Conservation (phyloP, 371 early-diverging fungal species). For the Polyrhizophydium stewartii region DNA sequence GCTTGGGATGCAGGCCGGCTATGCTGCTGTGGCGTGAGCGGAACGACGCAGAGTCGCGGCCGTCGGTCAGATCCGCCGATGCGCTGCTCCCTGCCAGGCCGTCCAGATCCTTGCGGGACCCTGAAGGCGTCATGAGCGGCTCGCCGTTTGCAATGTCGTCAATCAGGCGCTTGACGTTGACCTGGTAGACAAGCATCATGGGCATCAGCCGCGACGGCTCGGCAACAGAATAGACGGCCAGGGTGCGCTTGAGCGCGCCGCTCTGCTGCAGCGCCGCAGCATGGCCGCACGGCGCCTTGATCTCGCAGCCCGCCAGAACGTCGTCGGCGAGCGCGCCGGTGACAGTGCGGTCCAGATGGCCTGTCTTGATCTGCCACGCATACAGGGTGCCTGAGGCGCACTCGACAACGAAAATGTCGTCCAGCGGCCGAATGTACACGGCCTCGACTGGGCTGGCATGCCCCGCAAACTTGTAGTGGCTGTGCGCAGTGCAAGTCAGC, state of each 20-base stretch:
- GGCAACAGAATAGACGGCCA: neutral
- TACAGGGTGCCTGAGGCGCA: slow-evolving; percentile 59
- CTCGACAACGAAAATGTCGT: slow-evolving; percentile 64
- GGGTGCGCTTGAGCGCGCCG: neutral
- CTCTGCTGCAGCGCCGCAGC: neutral
- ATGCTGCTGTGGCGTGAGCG: too few relatives aligned
- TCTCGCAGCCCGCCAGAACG: slow-evolving; percentile 54
- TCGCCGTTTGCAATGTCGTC: slow-evolving; percentile 22
- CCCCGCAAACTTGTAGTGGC: slow-evolving; percentile 20
- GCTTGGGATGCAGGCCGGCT: too few relatives aligned
- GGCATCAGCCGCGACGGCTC: slow-evolving; percentile 2
- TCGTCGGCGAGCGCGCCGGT: slow-evolving; percentile 51
- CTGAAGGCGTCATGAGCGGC: slow-evolving; percentile 1
- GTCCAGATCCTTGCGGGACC: neutral
- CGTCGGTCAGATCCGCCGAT: too few relatives aligned
- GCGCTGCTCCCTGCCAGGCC: too few relatives aligned
- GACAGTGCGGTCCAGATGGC: slow-evolving; percentile 66
- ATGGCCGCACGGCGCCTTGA: slow-evolving; percentile 1
- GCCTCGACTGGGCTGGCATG: slow-evolving; percentile 41
- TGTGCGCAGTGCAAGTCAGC: slow-evolving; percentile 4
- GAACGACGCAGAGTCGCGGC: too few relatives aligned
- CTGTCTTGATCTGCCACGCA: slow-evolving; percentile 81
- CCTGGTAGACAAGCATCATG: slow-evolving; percentile 17
- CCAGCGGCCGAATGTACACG: slow-evolving; percentile 66
- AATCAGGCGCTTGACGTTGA: slow-evolving; percentile 40